Evolutionary conservation across 306 rosid species (phyloP).

Genomic region (Notholithocarpus densiflorus): DNA sequence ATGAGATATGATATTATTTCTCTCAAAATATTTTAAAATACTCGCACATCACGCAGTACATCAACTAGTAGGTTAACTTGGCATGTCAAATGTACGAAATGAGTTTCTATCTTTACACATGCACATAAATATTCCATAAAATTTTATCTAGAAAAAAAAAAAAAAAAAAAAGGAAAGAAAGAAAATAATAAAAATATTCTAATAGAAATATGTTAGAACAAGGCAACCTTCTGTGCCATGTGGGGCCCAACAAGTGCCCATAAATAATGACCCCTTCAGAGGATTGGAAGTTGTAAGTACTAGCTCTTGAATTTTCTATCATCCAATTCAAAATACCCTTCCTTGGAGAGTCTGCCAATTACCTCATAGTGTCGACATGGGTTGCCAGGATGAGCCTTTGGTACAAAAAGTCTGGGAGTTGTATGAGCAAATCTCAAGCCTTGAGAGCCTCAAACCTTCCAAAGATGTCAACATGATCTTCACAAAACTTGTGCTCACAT

Average conservation of each 20-base stretch:
- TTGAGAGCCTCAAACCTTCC: constrained; percentile 67
- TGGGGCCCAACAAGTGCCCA: constrained; percentile 10
- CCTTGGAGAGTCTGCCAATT: background rate
- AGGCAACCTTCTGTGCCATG: background rate
- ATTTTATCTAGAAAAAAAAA: no score
- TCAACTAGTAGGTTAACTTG: no score
- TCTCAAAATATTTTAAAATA: no score
- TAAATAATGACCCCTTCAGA: background rate
- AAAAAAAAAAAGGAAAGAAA: background rate
- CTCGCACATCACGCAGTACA: no score
- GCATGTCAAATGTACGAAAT: no score
- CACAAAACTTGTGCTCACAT: constrained; percentile 69
- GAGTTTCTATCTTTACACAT: no score
- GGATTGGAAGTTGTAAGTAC: background rate
- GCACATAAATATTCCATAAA: no score
- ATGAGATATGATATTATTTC: no score
- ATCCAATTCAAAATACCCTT: background rate
- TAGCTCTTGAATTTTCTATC: background rate
- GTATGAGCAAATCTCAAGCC: constrained; percentile 56
- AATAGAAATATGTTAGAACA: background rate
- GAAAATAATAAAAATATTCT: background rate
- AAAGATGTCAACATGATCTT: constrained; percentile 82
- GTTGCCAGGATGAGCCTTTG: constrained; percentile 54
- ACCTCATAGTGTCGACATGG: constrained; percentile 70
- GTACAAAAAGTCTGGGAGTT: constrained; percentile 44